A percentile compares a stretch with the other conserved stretches of the same genome.
These are phyloP conservation scores for Vitis rupestris DNA, from an alignment of 164 flowering plant species.

Conservation along the genomic window DNA sequence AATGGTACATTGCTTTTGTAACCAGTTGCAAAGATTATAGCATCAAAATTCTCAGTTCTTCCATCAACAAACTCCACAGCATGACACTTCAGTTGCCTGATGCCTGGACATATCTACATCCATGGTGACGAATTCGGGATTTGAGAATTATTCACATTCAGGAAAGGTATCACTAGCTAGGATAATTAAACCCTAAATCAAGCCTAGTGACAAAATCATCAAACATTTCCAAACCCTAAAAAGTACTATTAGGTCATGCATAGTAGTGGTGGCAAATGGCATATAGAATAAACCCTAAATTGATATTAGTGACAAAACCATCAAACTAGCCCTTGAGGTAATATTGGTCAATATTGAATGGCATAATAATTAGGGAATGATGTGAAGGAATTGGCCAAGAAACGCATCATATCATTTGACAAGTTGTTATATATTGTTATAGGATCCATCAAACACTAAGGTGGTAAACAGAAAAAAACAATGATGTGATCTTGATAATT, in stretches of 20 bases:
- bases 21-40: constrained; percentile 68
- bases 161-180: too few relatives aligned
- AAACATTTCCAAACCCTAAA: too few relatives aligned
- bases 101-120: constrained; percentile 36
- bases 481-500: constrained; percentile 2
- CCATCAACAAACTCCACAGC: constrained; percentile 43
- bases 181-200: too few relatives aligned
- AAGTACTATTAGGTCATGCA: too few relatives aligned
- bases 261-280: too few relatives aligned
- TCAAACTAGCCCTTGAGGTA: too few relatives aligned
- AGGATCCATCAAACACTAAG: constrained; percentile 6
- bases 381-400: too few relatives aligned
- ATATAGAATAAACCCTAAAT: too few relatives aligned
- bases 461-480: not conserved
- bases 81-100: constrained; percentile 24
- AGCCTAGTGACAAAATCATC: too few relatives aligned
- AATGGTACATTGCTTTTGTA: constrained; percentile 71
- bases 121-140: not conserved
- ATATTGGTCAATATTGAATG: too few relatives aligned
- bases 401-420: not conserved
- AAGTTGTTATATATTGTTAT: not conserved
- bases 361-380: too few relatives aligned
- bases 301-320: too few relatives aligned
- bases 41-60: constrained; percentile 36
- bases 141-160: not conserved